phyloP scores from a whole-genome alignment of 768 basidiomycete genomes.

The Rhizopogon roseolus region DNA sequence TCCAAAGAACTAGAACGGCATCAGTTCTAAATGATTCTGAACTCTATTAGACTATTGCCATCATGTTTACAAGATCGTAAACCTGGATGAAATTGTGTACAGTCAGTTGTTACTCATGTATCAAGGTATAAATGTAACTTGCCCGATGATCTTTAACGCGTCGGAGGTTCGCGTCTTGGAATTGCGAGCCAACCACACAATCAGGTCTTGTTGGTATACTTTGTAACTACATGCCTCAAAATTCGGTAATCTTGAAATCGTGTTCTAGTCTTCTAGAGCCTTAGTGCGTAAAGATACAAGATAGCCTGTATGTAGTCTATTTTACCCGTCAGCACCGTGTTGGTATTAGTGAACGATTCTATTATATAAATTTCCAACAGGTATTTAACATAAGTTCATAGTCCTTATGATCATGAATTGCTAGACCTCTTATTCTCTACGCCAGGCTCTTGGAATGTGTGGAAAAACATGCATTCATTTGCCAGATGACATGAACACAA shows the following conservation, averaged over 20 bases:
- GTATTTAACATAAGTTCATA: slow-evolving; percentile 43
- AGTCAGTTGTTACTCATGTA: background rate
- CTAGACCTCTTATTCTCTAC: background rate
- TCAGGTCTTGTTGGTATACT: slow-evolving; percentile 40
- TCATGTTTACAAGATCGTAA: slow-evolving; percentile 22
- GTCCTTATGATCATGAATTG: slow-evolving; percentile 21
- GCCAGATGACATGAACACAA: background rate
- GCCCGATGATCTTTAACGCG: slow-evolving; percentile 13
- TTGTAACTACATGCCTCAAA: slow-evolving; percentile 38
- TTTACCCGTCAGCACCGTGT: too few species aligned
- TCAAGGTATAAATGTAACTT: background rate
- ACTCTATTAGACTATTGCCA: slow-evolving; percentile 7
- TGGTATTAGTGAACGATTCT: too few species aligned
- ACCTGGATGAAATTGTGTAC: slow-evolving; percentile 12
- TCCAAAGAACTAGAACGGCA: background rate
- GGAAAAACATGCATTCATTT: slow-evolving; percentile 20
- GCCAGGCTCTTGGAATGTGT: slow-evolving; percentile 6
- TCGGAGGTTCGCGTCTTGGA: slow-evolving; percentile 37
- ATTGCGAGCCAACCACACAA: slow-evolving; percentile 40
- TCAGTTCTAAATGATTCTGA: background rate
- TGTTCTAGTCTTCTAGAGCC: too few species aligned
- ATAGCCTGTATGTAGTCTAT: too few species aligned
- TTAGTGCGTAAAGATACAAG: too few species aligned
- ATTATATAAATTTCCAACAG: too few species aligned
- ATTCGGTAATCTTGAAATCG: too few species aligned